Evolutionary conservation across 2,329 filamentous ascomycete genomes (phyloP).

Genomic region (Xylaria sp.): DNA sequence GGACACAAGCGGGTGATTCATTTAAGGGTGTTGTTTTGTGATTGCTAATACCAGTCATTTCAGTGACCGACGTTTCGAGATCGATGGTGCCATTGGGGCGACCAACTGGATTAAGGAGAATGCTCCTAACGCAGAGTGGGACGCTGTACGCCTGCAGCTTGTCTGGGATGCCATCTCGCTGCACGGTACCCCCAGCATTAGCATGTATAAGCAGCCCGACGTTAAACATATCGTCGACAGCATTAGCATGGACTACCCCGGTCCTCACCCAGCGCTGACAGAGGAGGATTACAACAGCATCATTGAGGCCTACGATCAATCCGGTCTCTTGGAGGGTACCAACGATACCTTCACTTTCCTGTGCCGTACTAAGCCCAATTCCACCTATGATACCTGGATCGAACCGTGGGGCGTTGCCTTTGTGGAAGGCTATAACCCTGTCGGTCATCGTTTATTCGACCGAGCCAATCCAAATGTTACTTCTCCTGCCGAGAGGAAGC

Average conservation of each 20-base stretch:
- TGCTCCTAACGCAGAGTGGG: conserved; percentile 36
- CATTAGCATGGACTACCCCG: conserved; percentile 41
- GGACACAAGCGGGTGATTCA: not conserved
- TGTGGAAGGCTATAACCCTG: conserved; percentile 21
- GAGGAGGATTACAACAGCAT: conserved; percentile 36
- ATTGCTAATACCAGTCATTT: not conserved
- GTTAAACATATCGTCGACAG: conserved; percentile 37
- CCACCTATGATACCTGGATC: conserved; percentile 36
- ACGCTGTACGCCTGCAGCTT: conserved; percentile 38
- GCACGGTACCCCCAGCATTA: conserved; percentile 41
- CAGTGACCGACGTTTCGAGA: conserved; percentile 43
- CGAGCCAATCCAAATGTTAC: conserved; percentile 14
- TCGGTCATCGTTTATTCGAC: conserved; percentile 29
- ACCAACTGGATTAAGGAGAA: conserved; percentile 38
- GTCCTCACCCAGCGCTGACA: conserved; percentile 33
- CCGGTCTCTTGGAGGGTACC: conserved; percentile 36
- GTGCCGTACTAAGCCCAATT: conserved; percentile 35
- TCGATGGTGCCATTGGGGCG: conserved; percentile 43
- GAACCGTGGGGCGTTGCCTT: conserved; percentile 21
- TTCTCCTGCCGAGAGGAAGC: not conserved
- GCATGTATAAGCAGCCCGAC: conserved; percentile 41
- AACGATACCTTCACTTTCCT: conserved; percentile 41
- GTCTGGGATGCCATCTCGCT: conserved; percentile 44
- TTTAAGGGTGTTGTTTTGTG: not conserved
- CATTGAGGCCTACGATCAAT: conserved; percentile 34